Conservation (phyloP, 306 rosid species). For the Vigna radiata region DNA sequence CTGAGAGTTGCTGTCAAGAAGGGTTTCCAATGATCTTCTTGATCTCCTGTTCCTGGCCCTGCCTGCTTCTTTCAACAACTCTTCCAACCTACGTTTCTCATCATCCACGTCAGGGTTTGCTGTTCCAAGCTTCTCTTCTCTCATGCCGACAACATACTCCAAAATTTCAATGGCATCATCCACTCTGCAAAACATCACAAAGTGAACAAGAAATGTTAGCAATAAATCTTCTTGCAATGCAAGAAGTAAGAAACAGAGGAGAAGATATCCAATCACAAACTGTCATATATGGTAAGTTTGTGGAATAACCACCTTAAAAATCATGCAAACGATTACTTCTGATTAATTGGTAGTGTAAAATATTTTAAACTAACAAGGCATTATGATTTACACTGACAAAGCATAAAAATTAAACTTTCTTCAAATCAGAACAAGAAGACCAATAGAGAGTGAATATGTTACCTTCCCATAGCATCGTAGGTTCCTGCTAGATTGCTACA, state of each 20-base stretch:
- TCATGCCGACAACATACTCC: slow-evolving; percentile 80
- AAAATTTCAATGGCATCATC: slow-evolving; percentile 84
- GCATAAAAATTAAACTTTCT: not conserved
- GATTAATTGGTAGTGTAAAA: not conserved
- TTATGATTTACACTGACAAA: not conserved
- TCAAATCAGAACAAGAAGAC: not conserved
- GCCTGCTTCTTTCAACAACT: slow-evolving; percentile 81
- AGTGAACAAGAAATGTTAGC: slow-evolving; percentile 29
- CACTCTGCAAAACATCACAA: slow-evolving; percentile 55
- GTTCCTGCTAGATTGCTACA: slow-evolving; percentile 88
- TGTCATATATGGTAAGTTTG: not conserved
- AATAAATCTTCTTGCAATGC: slow-evolving; percentile 12
- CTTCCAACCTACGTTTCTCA: slow-evolving; percentile 80
- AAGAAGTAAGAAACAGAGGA: not conserved
- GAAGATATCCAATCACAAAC: not conserved
- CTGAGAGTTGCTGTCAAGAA: slow-evolving; percentile 60
- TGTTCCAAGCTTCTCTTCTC: slow-evolving; percentile 91
- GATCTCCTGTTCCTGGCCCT: slow-evolving; percentile 65
- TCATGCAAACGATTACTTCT: not conserved
- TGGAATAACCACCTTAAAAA: not conserved
- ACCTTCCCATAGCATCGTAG: slow-evolving; percentile 97
- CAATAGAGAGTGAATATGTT: slow-evolving; percentile 17
- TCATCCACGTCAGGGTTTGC: slow-evolving; percentile 84
- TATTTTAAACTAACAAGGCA: no score
- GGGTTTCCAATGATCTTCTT: slow-evolving; percentile 71